These are phyloP conservation scores for Podila horticola DNA, from an alignment of 192 early-diverging fungal genomes.

Conservation along the genomic window DNA sequence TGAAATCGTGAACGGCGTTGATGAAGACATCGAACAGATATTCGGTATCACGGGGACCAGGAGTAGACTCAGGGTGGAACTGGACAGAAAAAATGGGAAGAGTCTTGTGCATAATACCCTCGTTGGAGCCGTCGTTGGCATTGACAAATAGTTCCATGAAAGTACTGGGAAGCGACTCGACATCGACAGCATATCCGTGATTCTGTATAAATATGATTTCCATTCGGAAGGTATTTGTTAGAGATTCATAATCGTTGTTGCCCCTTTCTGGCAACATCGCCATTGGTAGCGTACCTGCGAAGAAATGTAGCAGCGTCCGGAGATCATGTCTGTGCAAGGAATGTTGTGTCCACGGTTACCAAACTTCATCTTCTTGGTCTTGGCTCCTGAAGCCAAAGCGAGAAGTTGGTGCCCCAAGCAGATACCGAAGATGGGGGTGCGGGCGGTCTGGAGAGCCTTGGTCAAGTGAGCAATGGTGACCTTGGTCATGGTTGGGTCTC, in stretches of 20 bases:
- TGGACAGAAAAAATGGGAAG: slow-evolving; percentile 97
- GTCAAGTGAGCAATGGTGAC: slow-evolving; percentile 81
- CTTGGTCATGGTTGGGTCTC: slow-evolving; percentile 90
- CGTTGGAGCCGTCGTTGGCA: slow-evolving; percentile 99
- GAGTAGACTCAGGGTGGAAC: slow-evolving; percentile 98
- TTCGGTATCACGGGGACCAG: slow-evolving; percentile 98
- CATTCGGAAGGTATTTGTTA: background rate
- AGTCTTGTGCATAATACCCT: slow-evolving; percentile 93
- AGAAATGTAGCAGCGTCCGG: slow-evolving; percentile 97
- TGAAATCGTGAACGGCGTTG: slow-evolving; percentile 74
- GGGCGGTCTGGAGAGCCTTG: slow-evolving; percentile 70
- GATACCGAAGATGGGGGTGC: slow-evolving; percentile 97
- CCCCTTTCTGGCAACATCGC: background rate
- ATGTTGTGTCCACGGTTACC: slow-evolving; percentile 99
- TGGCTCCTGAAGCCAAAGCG: slow-evolving; percentile 92
- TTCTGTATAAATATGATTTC: slow-evolving; percentile 58
- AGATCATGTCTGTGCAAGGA: slow-evolving; percentile 95
- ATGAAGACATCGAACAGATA: slow-evolving; percentile 98
- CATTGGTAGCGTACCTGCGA: slow-evolving; percentile 69
- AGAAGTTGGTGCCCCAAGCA: slow-evolving; percentile 99
- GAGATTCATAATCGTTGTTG: background rate
- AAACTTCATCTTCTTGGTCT: slow-evolving; percentile 96
- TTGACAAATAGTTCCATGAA: slow-evolving; percentile 96
- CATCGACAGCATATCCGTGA: slow-evolving; percentile 97
- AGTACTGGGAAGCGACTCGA: slow-evolving; percentile 71